A percentile compares a stretch with the other conserved stretches of the same genome.
These are phyloP conservation scores for Penicillium sp. DNA, from an alignment of 2,329 filamentous ascomycete species.

Conservation along the genomic window DNA sequence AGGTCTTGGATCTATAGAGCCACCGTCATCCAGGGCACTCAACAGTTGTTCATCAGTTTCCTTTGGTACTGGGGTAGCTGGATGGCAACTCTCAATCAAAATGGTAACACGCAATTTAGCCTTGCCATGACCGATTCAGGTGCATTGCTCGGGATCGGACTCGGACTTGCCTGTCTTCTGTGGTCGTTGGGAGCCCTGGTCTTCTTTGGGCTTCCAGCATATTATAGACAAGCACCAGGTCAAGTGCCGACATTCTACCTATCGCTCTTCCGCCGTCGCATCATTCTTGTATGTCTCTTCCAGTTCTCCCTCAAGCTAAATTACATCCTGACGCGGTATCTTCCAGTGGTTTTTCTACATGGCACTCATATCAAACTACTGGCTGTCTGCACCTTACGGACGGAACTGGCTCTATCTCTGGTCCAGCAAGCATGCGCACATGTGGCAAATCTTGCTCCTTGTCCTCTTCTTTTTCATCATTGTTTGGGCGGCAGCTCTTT, in stretches of 20 bases:
- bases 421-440: constrained; percentile 53
- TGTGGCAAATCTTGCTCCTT: constrained; percentile 61
- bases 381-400: constrained; percentile 60
- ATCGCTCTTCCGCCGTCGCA: constrained; percentile 57
- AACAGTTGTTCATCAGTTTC: constrained; percentile 65
- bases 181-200: constrained; percentile 59
- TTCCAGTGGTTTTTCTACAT: constrained; percentile 59
- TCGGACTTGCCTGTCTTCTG: constrained; percentile 40
- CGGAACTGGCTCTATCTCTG: constrained; percentile 59
- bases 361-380: constrained; percentile 62
- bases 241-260: constrained; percentile 60
- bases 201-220: constrained; percentile 62
- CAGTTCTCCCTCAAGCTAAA: constrained; percentile 51
- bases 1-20: constrained; percentile 64
- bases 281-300: constrained; percentile 34
- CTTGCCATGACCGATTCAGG: background rate
- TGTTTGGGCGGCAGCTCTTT: constrained; percentile 63
- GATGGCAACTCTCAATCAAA: constrained; percentile 35
- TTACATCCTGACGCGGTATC: background rate
- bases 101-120: background rate
- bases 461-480: constrained; percentile 51
- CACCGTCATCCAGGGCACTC: constrained; percentile 65
- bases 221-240: constrained; percentile 61
- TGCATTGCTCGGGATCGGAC: background rate
- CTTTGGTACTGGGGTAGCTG: constrained; percentile 68